Base-by-base conservation (phyloP, 768 basidiomycete species). In the Dioszegia hungarica region DNA sequence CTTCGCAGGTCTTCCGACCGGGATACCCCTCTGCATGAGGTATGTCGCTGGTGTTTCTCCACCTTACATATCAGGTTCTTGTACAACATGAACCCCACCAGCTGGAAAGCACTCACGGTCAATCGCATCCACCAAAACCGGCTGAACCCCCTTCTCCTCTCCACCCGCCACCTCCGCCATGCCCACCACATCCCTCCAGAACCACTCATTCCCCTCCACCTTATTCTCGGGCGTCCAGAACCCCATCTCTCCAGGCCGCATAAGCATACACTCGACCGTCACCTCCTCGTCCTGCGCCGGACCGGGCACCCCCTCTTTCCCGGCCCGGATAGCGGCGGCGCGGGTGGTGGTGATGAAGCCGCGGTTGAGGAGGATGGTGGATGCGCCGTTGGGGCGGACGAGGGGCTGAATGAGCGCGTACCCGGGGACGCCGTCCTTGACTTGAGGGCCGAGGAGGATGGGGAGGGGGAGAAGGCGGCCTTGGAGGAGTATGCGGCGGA, bases 181-280 rank as follows among this genome's bases (percentile, higher is more conserved):
- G 24, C 84, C 82, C 17, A 83, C 81, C 5, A 91, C 81, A 72
- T 98, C 90, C 19, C 83, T 83, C 88, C 91, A 99, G 67, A 89
- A 90, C 93, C 94, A 99, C 73, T 85, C 82, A 11, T 87, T 86
- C 49, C 83, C 81, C 43, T 82, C 81, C 0, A 88, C 86, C 39
- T 83, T 81, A 73, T 99, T 99, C 49, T 90, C 86, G 17, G 93
- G 93, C 2, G 90, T 93, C 74, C 94, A 99, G 71, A 68, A 90
- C 89, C 49, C 86, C 83, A 38, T 78, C 77, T 59, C 67, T 37
- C 67, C 78, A 73, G 45, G 44, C 36, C 85, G 1, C 86, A 54
- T 90, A 53, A 98, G 80, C 88, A 97, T 90, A 50, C 91, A 93
- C 28, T 88, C 76, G 1, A 97, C 75, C 61, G 89, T 82, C 1